These are phyloP conservation scores for Berberis vulgaris DNA, from an alignment of 164 flowering plant species.

Conservation along the genomic window DNA sequence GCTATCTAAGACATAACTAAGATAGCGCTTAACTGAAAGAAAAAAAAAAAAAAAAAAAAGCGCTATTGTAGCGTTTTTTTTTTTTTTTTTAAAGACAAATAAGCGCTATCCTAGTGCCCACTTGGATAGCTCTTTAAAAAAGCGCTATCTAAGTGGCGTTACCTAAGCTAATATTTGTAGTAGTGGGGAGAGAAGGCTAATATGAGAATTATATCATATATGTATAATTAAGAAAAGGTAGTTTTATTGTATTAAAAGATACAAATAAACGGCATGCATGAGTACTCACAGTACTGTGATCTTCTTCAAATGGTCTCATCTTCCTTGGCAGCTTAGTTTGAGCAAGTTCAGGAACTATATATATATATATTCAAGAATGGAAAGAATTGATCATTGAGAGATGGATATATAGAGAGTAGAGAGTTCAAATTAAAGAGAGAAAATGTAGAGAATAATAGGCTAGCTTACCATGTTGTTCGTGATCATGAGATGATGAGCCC, in stretches of 20 bases:
- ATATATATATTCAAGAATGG: neutral
- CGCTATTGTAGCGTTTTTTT: too few species aligned
- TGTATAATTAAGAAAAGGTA: neutral
- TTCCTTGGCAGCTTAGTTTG: slow-evolving; percentile 20
- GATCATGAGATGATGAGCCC: slow-evolving; percentile 5
- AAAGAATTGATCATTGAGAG: neutral
- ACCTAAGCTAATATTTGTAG: too few species aligned
- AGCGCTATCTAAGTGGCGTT: too few species aligned
- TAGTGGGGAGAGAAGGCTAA: too few species aligned
- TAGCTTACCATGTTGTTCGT: slow-evolving; percentile 7
- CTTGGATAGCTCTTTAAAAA: too few species aligned
- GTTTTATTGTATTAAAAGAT: neutral
- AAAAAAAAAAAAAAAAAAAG: too few species aligned
- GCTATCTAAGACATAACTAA: too few species aligned
- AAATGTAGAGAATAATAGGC: neutral
- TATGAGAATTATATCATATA: too few species aligned
- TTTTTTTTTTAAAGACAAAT: too few species aligned
- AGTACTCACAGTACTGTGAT: slow-evolving; percentile 10
- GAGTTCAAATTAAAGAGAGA: neutral
- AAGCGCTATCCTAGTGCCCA: too few species aligned
- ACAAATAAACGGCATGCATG: neutral
- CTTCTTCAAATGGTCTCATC: slow-evolving; percentile 16
- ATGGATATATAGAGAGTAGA: slow-evolving; percentile 8
- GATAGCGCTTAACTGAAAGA: too few species aligned
- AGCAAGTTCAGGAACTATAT: slow-evolving; percentile 9